phyloP scores from a whole-genome alignment of 352 stramenopile species.

The Pythium chondricola region DNA sequence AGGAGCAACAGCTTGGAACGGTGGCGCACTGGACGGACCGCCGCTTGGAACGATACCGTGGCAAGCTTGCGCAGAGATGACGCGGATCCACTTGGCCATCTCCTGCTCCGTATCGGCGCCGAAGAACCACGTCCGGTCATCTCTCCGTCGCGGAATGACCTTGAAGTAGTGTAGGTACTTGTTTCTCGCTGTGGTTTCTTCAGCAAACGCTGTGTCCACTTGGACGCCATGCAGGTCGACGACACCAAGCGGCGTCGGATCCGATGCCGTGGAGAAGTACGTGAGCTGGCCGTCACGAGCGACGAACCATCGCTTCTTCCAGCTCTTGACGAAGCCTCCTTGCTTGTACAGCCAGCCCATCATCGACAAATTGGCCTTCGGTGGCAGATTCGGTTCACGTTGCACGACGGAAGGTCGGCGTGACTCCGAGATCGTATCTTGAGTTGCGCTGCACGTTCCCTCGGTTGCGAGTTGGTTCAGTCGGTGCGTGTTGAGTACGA shows the following conservation, averaged over 20 bases:
- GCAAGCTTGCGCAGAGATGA: conserved; percentile 43
- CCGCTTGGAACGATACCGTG: conserved; percentile 19
- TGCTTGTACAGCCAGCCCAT: conserved; percentile 76
- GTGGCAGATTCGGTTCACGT: conserved; percentile 5
- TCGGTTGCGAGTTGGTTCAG: background rate
- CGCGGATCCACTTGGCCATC: conserved; percentile 65
- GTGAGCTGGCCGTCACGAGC: conserved; percentile 72
- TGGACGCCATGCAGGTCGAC: conserved; percentile 53
- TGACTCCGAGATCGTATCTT: background rate
- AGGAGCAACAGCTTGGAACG: background rate
- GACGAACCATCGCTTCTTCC: conserved; percentile 84
- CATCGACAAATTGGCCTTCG: conserved; percentile 25
- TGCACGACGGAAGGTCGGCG: background rate
- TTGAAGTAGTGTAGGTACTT: conserved; percentile 67
- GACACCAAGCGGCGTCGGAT: conserved; percentile 60
- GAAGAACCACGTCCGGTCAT: conserved; percentile 69
- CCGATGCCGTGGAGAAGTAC: conserved; percentile 60
- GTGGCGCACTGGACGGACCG: background rate
- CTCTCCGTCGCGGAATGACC: conserved; percentile 42
- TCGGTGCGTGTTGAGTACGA: background rate
- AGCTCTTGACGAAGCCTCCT: conserved; percentile 79
- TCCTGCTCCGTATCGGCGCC: conserved; percentile 60
- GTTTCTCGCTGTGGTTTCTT: conserved; percentile 59
- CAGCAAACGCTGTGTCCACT: conserved; percentile 46
- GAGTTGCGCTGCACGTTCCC: background rate